These are phyloP conservation scores for Aspergillus pseudoterreus DNA, from an alignment of 2,329 filamentous ascomycete species.

Conservation along the genomic window DNA sequence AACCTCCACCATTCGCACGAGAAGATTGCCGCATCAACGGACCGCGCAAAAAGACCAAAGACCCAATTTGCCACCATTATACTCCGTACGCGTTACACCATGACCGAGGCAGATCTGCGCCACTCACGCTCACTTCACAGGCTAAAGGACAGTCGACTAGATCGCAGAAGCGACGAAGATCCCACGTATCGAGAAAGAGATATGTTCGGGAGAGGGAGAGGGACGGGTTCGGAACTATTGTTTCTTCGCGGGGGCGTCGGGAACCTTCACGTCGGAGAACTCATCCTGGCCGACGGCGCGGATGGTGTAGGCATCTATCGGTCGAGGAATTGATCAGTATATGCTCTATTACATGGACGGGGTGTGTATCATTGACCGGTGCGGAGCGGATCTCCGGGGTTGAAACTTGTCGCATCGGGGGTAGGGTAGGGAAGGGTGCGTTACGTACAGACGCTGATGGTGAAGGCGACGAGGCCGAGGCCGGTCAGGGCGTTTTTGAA, in stretches of 20 bases:
- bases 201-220: background rate
- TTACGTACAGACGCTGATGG: constrained; percentile 85
- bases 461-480: constrained; percentile 67
- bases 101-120: background rate
- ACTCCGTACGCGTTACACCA: constrained; percentile 15
- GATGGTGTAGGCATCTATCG: constrained; percentile 68
- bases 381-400: background rate
- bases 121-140: too few relatives aligned
- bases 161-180: too few relatives aligned
- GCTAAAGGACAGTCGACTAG: too few relatives aligned
- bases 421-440: background rate
- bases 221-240: constrained; percentile 16
- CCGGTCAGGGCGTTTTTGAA: constrained; percentile 85
- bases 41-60: background rate
- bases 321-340: constrained; percentile 2
- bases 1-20: background rate
- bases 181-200: background rate
- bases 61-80: constrained; percentile 2
- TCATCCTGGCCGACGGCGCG: constrained; percentile 90
- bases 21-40: background rate
- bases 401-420: too few relatives aligned
- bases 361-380: background rate
- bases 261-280: constrained; percentile 91
- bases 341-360: background rate
- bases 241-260: constrained; percentile 59